phyloP scores from a whole-genome alignment of 2,329 filamentous ascomycete species.

The Myriosclerotinia curreyana region DNA sequence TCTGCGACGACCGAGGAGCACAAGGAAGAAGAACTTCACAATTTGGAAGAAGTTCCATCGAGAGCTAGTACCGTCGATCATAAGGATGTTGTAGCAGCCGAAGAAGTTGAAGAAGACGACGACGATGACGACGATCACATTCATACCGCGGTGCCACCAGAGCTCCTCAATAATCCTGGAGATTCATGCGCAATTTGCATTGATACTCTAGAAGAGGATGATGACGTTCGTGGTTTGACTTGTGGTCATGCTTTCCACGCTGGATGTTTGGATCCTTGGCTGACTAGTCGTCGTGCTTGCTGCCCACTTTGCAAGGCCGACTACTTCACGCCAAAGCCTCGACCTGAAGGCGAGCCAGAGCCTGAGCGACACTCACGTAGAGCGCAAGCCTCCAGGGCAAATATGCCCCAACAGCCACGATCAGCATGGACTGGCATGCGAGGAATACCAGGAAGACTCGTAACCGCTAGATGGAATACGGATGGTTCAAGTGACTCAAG shows the following conservation, averaged over 20 bases:
- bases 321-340: constrained; percentile 92
- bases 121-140: constrained; percentile 79
- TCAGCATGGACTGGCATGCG: constrained; percentile 35
- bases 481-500: constrained; percentile 9
- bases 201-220: constrained; percentile 88
- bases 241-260: constrained; percentile 99
- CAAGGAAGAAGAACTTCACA: constrained; percentile 33
- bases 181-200: constrained; percentile 97
- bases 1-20: constrained; percentile 24
- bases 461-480: constrained; percentile 5
- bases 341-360: constrained; percentile 47
- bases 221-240: constrained; percentile 88
- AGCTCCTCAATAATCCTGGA: constrained; percentile 76
- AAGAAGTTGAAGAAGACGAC: constrained; percentile 60
- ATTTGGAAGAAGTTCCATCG: constrained; percentile 34
- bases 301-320: constrained; percentile 98
- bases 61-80: constrained; percentile 40
- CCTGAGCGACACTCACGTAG: constrained; percentile 34
- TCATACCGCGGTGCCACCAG: constrained; percentile 74
- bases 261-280: constrained; percentile 92
- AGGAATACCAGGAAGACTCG: constrained; percentile 33
- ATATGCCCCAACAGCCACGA: constrained; percentile 33
- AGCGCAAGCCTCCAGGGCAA: constrained; percentile 25
- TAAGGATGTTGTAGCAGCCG: constrained; percentile 39
- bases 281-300: constrained; percentile 89